A percentile compares a stretch with the other conserved stretches of the same genome.
phyloP scores from a whole-genome alignment of 148 eudicot species.

The Cornus suecica region DNA sequence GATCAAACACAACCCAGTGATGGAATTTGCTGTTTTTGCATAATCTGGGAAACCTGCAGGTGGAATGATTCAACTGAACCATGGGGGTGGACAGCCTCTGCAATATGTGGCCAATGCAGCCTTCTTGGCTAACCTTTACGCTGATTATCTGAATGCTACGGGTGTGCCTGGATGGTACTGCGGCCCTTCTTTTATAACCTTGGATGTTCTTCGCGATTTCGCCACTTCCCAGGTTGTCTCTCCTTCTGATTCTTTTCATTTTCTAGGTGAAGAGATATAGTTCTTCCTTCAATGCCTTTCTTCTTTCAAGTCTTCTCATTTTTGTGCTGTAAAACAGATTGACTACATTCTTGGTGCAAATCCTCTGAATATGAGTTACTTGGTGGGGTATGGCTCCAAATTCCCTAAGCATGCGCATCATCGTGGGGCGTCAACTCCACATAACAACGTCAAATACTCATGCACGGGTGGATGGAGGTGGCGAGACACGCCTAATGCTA shows the following conservation, averaged over 20 bases:
- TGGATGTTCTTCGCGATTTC: conserved; percentile 40
- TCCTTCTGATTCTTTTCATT: background rate
- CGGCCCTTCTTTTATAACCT: conserved; percentile 42
- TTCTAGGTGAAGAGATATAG: no score
- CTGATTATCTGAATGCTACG: conserved; percentile 64
- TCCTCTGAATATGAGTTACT: conserved; percentile 61
- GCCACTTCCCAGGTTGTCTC: conserved; percentile 59
- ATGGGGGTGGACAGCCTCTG: conserved; percentile 47
- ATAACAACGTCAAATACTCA: conserved; percentile 35
- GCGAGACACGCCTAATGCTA: conserved; percentile 40
- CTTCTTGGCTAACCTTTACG: conserved; percentile 63
- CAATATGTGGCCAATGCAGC: conserved; percentile 80
- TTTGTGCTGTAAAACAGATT: conserved; percentile 32
- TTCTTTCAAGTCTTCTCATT: background rate
- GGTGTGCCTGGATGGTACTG: conserved; percentile 66
- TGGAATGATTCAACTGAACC: conserved; percentile 62
- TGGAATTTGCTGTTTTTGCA: background rate
- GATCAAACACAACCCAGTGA: background rate
- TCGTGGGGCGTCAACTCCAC: conserved; percentile 70
- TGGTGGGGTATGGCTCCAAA: conserved; percentile 56
- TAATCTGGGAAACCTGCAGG: conserved; percentile 30
- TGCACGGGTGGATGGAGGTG: conserved; percentile 60
- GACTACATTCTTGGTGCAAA: conserved; percentile 69
- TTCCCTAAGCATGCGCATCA: conserved; percentile 64
- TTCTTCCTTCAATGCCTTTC: background rate